Conservation (phyloP, 306 rosid species). For the Gillenia trifoliata region DNA sequence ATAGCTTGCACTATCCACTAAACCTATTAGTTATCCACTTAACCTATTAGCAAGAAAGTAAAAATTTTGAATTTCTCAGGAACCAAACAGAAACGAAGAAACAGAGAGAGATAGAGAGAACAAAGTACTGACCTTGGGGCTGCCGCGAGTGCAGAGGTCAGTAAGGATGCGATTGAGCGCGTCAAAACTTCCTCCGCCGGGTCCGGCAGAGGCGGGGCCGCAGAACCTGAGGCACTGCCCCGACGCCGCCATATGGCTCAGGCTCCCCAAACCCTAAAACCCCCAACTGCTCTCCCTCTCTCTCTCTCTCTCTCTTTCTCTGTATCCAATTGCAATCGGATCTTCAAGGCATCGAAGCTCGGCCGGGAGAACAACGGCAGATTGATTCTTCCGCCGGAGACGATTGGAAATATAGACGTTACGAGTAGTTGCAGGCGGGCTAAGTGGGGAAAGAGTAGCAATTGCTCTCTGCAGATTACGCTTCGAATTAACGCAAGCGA, state of each 20-base stretch:
- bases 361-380: not conserved
- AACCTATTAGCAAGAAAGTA: not conserved
- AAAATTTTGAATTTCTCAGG: not conserved
- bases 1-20: not conserved
- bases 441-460: not conserved
- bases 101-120: not conserved
- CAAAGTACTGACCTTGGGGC: constrained; percentile 49
- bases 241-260: constrained; percentile 44
- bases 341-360: not conserved
- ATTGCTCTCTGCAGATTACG: not conserved
- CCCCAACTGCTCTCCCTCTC: not conserved
- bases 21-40: not conserved
- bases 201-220: constrained; percentile 40
- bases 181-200: constrained; percentile 52
- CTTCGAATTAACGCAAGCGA: not conserved
- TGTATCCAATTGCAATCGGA: not conserved
- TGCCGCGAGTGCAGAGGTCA: constrained; percentile 87
- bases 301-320: not conserved
- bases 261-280: constrained; percentile 39
- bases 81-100: not conserved
- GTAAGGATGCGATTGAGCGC: constrained; percentile 78
- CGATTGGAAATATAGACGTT: not conserved
- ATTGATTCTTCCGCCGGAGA: not conserved
- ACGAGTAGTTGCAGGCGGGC: not conserved
- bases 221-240: constrained; percentile 56